These are phyloP conservation scores for Phlebopus sp. DNA, from an alignment of 1,284 basidiomycete species.

Conservation along the genomic window DNA sequence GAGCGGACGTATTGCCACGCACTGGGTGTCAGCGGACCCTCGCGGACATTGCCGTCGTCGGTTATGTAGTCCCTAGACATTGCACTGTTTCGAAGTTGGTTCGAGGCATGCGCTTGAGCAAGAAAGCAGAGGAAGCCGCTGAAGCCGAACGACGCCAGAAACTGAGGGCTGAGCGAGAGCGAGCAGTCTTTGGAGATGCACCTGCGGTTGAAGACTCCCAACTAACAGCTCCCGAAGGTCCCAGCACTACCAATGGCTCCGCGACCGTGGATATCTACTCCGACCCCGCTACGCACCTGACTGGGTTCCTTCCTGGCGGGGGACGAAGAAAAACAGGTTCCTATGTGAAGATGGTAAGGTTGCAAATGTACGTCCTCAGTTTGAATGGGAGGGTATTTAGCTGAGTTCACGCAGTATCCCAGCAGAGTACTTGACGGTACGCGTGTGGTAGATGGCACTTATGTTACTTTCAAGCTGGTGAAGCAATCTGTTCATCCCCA, in stretches of 20 bases:
- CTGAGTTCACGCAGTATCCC: no score
- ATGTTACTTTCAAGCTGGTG: conserved; percentile 24
- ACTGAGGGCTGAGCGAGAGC: conserved; percentile 1
- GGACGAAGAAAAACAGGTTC: conserved; percentile 9
- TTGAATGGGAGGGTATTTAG: no score
- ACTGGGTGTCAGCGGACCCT: no score
- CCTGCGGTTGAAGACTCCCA: not conserved
- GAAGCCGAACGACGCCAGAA: no score
- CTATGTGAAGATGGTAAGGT: conserved; percentile 27
- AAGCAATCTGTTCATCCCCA: conserved; percentile 7
- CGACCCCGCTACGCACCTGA: conserved; percentile 35
- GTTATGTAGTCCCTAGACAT: no score
- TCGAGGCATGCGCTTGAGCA: no score
- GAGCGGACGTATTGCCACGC: no score
- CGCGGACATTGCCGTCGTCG: no score
- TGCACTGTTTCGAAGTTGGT: no score
- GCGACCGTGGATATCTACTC: conserved; percentile 34
- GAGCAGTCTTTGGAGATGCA: not conserved
- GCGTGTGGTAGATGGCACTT: conserved; percentile 13
- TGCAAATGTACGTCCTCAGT: not conserved
- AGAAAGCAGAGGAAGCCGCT: no score
- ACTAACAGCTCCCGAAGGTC: conserved; percentile 16
- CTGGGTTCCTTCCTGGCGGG: conserved; percentile 37
- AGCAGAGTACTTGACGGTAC: not conserved
- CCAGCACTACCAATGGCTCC: conserved; percentile 31